phyloP scores from a whole-genome alignment of 148 eudicot species.

The Rhododendron kiyosumense region DNA sequence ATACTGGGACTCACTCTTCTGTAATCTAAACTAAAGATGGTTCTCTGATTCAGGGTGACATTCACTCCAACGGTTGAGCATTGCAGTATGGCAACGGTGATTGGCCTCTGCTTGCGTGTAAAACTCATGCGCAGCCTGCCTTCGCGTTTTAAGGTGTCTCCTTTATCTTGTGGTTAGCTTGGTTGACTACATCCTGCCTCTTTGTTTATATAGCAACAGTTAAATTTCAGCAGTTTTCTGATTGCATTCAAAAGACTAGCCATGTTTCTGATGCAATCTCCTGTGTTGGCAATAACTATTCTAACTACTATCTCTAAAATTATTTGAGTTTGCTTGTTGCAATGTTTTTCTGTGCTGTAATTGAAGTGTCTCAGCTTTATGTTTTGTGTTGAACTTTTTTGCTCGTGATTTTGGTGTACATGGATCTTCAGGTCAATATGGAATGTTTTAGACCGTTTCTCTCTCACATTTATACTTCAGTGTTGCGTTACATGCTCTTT shows the following conservation, averaged over 20 bases:
- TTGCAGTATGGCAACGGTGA: slow-evolving; percentile 94
- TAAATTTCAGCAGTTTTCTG: neutral
- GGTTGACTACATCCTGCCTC: neutral
- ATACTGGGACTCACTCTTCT: neutral
- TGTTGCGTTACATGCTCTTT: neutral
- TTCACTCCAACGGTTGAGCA: slow-evolving; percentile 98
- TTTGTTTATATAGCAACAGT: neutral
- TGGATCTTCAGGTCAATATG: neutral
- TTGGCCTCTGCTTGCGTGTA: slow-evolving; percentile 93
- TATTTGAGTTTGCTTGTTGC: neutral
- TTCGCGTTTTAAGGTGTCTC: slow-evolving; percentile 63
- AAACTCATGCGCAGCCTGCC: slow-evolving; percentile 93
- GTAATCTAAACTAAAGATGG: neutral
- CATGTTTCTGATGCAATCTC: neutral
- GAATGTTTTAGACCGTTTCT: neutral
- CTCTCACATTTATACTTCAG: neutral
- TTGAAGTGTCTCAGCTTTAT: neutral
- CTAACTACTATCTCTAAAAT: neutral
- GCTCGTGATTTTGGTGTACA: neutral
- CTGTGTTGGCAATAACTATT: neutral
- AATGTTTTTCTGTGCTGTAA: neutral
- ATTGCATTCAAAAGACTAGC: neutral
- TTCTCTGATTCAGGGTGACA: slow-evolving; percentile 54
- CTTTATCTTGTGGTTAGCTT: neutral
- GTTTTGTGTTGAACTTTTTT: neutral